A percentile compares a stretch with the other conserved stretches of the same genome.
Conservation (phyloP, 1,284 basidiomycete genomes). For the Sporisorium graminicola region DNA sequence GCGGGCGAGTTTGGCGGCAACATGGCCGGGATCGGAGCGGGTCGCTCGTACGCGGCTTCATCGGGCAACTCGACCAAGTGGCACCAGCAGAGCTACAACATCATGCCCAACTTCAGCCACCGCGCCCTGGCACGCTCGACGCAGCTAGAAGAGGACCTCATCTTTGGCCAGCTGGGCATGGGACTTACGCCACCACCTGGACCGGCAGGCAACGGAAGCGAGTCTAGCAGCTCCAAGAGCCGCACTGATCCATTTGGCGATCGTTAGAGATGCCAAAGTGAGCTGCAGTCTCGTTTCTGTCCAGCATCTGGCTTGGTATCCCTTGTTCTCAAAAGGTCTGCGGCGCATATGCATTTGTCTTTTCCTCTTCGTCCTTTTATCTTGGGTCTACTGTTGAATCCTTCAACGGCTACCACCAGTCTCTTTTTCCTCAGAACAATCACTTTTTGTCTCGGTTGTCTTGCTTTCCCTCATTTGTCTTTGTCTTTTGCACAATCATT, state of each 20-base stretch:
- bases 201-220: conserved; percentile 42
- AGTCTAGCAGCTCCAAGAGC: conserved; percentile 40
- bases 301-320: background rate
- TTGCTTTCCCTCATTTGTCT: background rate
- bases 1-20: conserved; percentile 42
- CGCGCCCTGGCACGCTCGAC: conserved; percentile 46
- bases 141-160: conserved; percentile 50
- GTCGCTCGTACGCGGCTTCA: conserved; percentile 37
- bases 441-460: background rate
- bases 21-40: conserved; percentile 53
- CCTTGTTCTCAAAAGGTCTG: background rate
- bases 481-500: background rate
- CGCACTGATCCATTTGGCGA: conserved; percentile 47
- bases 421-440: conserved; percentile 8
- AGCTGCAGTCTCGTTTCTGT: background rate
- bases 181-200: conserved; percentile 34
- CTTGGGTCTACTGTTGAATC: no score
- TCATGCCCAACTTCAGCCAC: conserved; percentile 51
- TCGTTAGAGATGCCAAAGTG: conserved; percentile 16
- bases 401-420: no score
- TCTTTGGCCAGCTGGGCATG: conserved; percentile 52
- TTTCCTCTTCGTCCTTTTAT: background rate
- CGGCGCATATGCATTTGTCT: background rate
- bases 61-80: conserved; percentile 55
- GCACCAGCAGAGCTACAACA: conserved; percentile 52